Evolutionary conservation across 306 rosid genomes (phyloP).

Genomic region (Ormosia semicastrata): DNA sequence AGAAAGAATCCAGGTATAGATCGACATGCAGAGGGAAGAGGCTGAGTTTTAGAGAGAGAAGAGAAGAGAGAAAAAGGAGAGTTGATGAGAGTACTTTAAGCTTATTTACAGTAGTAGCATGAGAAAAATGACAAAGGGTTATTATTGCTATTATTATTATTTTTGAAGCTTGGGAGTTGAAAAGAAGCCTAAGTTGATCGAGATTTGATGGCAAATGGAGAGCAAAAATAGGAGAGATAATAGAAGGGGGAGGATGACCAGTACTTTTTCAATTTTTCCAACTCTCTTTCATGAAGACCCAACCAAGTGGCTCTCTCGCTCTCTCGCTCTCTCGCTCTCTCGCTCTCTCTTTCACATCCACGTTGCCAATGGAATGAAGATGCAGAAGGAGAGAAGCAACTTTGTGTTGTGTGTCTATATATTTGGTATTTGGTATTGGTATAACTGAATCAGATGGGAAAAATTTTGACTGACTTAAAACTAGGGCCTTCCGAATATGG

Average conservation of each 20-base stretch:
- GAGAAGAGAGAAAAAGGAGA: neutral
- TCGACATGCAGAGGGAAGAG: neutral
- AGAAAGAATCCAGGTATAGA: conserved; percentile 2
- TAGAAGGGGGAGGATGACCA: neutral
- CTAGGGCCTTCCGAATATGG: too few species aligned
- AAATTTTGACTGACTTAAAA: neutral
- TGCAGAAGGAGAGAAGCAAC: neutral
- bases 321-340: neutral
- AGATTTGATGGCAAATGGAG: neutral
- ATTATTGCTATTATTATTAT: neutral
- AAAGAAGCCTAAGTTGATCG: neutral
- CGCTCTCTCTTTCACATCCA: neutral
- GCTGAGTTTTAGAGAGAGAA: neutral
- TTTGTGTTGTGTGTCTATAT: neutral
- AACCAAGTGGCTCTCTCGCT: neutral
- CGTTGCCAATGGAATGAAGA: neutral
- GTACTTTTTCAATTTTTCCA: neutral
- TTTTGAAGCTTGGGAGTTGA: neutral
- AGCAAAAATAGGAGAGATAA: neutral
- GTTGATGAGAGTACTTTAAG: conserved; percentile 3
- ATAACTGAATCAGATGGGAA: conserved; percentile 12
- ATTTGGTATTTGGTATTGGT: neutral
- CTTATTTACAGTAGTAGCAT: neutral
- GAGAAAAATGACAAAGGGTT: neutral
- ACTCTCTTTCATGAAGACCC: neutral